Base-by-base conservation (phyloP, 2,329 filamentous ascomycete genomes). In the Colletotrichum sp. region DNA sequence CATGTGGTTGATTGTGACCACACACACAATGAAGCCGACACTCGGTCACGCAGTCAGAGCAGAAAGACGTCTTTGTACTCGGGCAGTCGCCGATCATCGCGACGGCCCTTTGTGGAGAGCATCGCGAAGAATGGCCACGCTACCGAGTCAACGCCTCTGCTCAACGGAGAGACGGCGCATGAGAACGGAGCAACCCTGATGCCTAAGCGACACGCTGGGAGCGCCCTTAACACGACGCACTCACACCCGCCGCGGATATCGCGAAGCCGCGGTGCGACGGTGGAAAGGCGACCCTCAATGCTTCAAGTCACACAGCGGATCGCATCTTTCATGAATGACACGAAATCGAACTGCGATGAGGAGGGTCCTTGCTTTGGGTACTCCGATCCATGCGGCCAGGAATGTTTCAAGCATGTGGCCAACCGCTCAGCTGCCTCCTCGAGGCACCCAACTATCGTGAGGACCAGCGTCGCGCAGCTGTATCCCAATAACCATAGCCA, bases 1-100 rank as follows among this genome's bases (percentile, higher is more conserved):
- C 93, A 95, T 77, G 92, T 95, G 7, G 93, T 96, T 69, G 93
- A 94, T 80, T 97, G 94, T 82, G 93, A 95, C 76, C 93, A 95
- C 79, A 90, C 88, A 58, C 93, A 96, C 24, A 84, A 87, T 74
- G 80, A 78, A 6, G 75, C 75, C 31, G 81, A 81, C 18, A 79
- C 82, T 43, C 73, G 73, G 16, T 75, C 75, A 12, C 70, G 75
- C 61, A 76, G 75, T 24, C 75, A 70, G 55, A 76, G 70, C 54
- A 67, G 73, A 24, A 75, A 58, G 57, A 69, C 75, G 9, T 74
- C 73, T 18, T 29, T 68, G 27, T 70, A 76, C 55, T 54, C 54
- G n/a, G 29, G 79, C 76, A 76, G 82, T 76, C 76, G 81, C 69
- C 78, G 81, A 75, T 62, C 77, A 21, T 79, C 80, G 55, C 73